phyloP scores from a whole-genome alignment of 306 rosid species.

The Myrica gale region DNA sequence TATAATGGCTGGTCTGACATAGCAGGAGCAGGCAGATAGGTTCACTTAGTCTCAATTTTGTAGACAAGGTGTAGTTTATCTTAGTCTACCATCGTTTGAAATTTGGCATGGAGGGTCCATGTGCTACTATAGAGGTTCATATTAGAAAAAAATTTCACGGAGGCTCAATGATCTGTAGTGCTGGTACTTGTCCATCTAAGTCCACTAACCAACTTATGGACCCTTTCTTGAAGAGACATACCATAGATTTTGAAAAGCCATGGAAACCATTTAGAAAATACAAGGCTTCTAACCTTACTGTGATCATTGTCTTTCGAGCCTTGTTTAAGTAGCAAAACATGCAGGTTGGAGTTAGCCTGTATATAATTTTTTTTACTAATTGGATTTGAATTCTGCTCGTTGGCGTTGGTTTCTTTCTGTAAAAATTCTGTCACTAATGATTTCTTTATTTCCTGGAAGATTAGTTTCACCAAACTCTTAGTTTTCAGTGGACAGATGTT shows the following conservation, averaged over 20 bases:
- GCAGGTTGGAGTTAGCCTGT: neutral
- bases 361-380: conserved; percentile 4
- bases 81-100: neutral
- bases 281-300: conserved; percentile 18
- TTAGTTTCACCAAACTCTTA: conserved; percentile 1
- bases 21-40: neutral
- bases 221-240: conserved; percentile 9
- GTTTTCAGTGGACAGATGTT: neutral
- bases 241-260: neutral
- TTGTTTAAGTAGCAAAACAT: neutral
- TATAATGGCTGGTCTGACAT: neutral
- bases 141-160: neutral
- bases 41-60: neutral
- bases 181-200: neutral
- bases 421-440: neutral
- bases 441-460: neutral
- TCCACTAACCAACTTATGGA: conserved; percentile 12
- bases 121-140: neutral
- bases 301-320: neutral
- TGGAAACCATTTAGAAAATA: neutral
- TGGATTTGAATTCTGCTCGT: conserved; percentile 7
- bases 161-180: neutral
- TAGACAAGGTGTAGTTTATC: neutral
- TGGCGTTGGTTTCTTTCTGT: neutral
- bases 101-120: neutral